Evolutionary conservation across 768 basidiomycete genomes (phyloP), one percentile per base, ranked within the genome.

Genomic region (Lentinula detonsa): DNA sequence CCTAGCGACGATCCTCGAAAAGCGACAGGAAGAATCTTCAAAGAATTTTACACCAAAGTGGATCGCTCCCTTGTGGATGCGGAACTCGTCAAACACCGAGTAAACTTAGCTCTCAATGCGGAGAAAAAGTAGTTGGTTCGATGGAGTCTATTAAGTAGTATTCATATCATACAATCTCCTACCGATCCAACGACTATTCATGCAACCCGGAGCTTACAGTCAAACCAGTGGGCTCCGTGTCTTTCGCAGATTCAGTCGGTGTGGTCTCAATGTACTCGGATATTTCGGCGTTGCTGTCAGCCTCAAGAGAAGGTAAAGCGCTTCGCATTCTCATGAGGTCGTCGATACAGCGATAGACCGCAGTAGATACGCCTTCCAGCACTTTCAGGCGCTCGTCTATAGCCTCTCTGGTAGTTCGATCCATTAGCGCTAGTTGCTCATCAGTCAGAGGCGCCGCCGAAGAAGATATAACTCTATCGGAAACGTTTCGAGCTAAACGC

Each of bases 331-430:
- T 77, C 70, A 87, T 81, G 63, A 97, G 78, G 65, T 97, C 92
- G 64, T 90, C 87, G 58, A 92, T 81, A 66, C 92, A 87, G 18
- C 81, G 79, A 68, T 84, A 84, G n/a, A 94, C 77, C 3, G 86
- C 81, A 40, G 78, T 78, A 42, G 93, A 91, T 42, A 95, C 88
- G 16, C 85, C 82, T 72, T 93, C 87, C 40, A 98, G 74, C 42
- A 93, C 81, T 46, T 85, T 79, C 63, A 98, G 72, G 59, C 93
- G 83, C 66, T 94, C 92, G 65, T 95, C 91, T 53, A 97, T 89
- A 5, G 89, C 88, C 65, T 91, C 89, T 58, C 90, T 78, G 31
- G 91, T 92, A 42, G 87, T 69, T 31, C 67, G 74, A 64, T 93
- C 90, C 72, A 93, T 74, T 18, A 78, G 72, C 16, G 79, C 75